These are phyloP conservation scores for Aspergillus sojae DNA, from an alignment of 2,329 filamentous ascomycete genomes.

Conservation along the genomic window DNA sequence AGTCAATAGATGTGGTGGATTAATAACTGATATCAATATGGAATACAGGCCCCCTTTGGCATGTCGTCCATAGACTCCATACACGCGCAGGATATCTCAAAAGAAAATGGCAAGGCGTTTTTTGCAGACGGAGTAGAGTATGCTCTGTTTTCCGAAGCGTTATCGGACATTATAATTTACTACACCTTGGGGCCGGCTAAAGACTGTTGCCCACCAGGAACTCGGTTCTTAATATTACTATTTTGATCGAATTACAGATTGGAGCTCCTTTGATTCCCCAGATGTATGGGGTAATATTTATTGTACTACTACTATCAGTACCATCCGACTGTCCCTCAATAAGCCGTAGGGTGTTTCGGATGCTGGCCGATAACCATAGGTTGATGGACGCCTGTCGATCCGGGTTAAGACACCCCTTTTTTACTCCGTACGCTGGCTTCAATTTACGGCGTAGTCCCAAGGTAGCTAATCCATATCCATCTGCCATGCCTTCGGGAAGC, in stretches of 20 bases:
- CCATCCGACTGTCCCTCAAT: not conserved
- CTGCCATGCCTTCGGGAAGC: not conserved
- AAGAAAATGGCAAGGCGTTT: not conserved
- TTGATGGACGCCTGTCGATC: constrained; percentile 17
- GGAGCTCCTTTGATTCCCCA: constrained; percentile 9
- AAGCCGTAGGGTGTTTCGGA: constrained; percentile 15
- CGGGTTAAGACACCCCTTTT: constrained; percentile 12
- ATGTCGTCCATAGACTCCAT: not conserved
- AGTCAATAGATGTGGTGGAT: constrained; percentile 7
- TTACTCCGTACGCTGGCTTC: not conserved
- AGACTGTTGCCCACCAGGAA: not conserved
- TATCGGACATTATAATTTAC: not conserved
- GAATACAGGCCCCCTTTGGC: not conserved
- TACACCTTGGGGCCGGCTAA: not conserved
- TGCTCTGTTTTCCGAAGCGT: not conserved
- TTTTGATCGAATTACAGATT: not conserved
- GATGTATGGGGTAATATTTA: constrained; percentile 14
- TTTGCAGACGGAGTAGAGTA: not conserved
- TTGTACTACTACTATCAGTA: not conserved
- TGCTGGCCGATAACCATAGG: constrained; percentile 18
- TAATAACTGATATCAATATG: constrained; percentile 12
- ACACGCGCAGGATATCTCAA: not conserved
- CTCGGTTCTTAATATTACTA: not conserved
- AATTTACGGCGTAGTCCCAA: not conserved
- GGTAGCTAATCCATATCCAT: not conserved